These are phyloP conservation scores for Paecilomyces formosus DNA, from an alignment of 2,329 filamentous ascomycete genomes.

Conservation along the genomic window DNA sequence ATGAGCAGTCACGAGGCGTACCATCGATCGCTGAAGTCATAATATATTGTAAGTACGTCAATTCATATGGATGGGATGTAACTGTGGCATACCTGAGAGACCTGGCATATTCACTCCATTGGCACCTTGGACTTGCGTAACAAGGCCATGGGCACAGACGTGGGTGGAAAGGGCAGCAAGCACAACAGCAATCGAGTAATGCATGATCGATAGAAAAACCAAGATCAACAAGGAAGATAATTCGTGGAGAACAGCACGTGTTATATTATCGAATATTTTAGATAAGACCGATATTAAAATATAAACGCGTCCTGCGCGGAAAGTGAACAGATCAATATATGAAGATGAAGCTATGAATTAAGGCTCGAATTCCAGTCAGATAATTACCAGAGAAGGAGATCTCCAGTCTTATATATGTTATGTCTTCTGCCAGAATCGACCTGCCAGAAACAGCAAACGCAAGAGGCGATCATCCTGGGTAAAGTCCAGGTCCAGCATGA, in stretches of 20 bases:
- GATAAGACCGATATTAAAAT: background rate
- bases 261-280: background rate
- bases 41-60: conserved; percentile 7
- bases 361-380: background rate
- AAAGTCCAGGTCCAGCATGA: background rate
- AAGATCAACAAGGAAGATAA: too few species aligned
- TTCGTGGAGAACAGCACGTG: background rate
- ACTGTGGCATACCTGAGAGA: conserved; percentile 41
- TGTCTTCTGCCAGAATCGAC: background rate
- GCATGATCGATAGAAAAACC: conserved; percentile 32
- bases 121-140: conserved; percentile 50
- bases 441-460: background rate
- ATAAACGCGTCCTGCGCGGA: background rate
- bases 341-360: background rate
- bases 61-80: background rate
- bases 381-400: background rate
- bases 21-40: conserved; percentile 48
- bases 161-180: conserved; percentile 40
- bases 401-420: background rate
- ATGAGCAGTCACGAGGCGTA: conserved; percentile 60
- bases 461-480: background rate
- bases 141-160: conserved; percentile 52
- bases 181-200: conserved; percentile 40
- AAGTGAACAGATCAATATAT: background rate
- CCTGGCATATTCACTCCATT: conserved; percentile 58